Evolutionary conservation across 495 filamentous ascomycete genomes (phyloP), one percentile per base, ranked within the genome.

Genomic region (Pseudevernia furfuracea): DNA sequence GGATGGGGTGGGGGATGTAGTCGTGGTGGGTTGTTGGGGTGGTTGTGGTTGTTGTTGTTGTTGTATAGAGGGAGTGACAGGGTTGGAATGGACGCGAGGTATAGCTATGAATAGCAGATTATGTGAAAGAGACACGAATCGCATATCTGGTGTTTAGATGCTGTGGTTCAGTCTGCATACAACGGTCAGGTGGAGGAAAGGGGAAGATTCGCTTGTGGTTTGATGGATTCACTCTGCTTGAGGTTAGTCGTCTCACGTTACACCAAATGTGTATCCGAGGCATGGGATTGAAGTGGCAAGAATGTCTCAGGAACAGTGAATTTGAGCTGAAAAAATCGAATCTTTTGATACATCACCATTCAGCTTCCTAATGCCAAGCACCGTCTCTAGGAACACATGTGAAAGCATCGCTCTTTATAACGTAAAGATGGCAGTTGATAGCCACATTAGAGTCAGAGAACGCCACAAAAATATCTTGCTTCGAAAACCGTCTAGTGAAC

Each of bases 401-500:
- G 6, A 25, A 63, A 25, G 32, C 52, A 63, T 14, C 21, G 59
- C 60, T 59, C 15, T 41, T 34, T 25, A 44, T 2, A 23, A 23
- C 8, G 30, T 23, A 59, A 46, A 30, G 3, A 25, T 36, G 41
- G 41, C 56, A 44, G 15, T 59, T 37, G n/a, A 64, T 21, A 28
- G 41, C 38, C 39, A 15, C 21, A 25, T 57, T 41, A 23, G 17
- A 21, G n/a, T 23, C 49, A 46, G 28, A 5, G 21, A 63, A 63
- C 61, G 61, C 61, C 61, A 30, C 37, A 23, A 39, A 32, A 32
- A 34, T 2, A 7, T 53, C 1, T 53, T 53, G 49, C 49, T 32
- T 55, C 37, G 28, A 38, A 28, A 46, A 28, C 61, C 61, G n/a
- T 57, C 61, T 58, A 63, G n/a, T 39, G n/a, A 28, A 32, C 23